Conservation (phyloP, 805 yeast genomes). For the Tetrapisispora iriomotensis region DNA sequence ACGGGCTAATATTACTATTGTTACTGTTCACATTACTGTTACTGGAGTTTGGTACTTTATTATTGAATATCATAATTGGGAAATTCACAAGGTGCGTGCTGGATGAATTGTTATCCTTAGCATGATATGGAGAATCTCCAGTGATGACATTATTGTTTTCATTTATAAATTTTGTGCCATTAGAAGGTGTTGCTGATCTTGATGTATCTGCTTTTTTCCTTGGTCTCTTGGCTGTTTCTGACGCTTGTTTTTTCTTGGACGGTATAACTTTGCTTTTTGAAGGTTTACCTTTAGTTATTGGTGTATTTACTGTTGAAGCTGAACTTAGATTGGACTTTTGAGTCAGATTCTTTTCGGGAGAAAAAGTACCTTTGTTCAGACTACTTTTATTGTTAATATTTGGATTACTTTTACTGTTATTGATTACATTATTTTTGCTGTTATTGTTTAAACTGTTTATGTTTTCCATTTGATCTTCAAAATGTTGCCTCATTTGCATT, state of each 20-base stretch:
- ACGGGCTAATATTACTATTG: conserved; percentile 1
- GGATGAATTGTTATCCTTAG: neutral
- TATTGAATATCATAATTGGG: conserved; percentile 1
- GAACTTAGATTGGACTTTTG: no score
- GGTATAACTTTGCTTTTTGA: neutral
- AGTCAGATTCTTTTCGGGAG: no score
- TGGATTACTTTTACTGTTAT: conserved; percentile 4
- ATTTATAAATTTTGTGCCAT: neutral
- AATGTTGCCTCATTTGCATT: conserved; percentile 3
- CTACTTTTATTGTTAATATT: conserved; percentile 9
- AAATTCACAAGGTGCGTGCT: neutral
- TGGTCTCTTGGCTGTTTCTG: neutral
- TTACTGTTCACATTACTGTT: neutral
- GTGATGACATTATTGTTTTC: neutral
- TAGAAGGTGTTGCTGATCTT: neutral
- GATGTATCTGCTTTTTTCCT: neutral
- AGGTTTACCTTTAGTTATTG: neutral
- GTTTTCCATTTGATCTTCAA: neutral
- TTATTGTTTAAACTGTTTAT: conserved; percentile 1
- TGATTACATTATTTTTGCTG: conserved; percentile 3
- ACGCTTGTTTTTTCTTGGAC: neutral
- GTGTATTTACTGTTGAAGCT: neutral
- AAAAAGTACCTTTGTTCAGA: no score
- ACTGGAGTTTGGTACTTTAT: neutral
- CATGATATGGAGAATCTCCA: neutral